Evolutionary conservation across 1,284 basidiomycete genomes (phyloP).

Genomic region (Lentinula novae-zelandiae): DNA sequence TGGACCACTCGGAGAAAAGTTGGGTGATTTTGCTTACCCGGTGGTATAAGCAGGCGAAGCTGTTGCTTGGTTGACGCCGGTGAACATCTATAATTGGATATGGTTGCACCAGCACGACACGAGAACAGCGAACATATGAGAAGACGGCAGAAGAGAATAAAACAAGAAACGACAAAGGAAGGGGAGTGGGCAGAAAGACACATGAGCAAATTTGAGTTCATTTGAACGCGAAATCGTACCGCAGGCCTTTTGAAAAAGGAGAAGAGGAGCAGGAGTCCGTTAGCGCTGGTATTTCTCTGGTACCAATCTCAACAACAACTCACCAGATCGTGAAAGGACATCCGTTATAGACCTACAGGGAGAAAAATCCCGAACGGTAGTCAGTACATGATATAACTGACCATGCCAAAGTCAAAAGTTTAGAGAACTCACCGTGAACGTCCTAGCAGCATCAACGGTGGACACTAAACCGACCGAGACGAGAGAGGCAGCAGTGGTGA

Average conservation of each 20-base stretch:
- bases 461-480: slow-evolving; percentile 23
- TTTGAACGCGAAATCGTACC: slow-evolving; percentile 18
- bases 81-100: slow-evolving; percentile 30
- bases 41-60: slow-evolving; percentile 31
- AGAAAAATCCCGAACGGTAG: background rate
- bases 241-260: slow-evolving; percentile 27
- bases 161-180: background rate
- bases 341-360: slow-evolving; percentile 35
- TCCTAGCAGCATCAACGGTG: slow-evolving; percentile 31
- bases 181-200: background rate
- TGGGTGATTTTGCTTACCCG: slow-evolving; percentile 24
- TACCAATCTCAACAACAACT: background rate
- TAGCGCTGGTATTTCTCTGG: background rate
- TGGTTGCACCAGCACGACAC: background rate
- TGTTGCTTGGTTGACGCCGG: slow-evolving; percentile 34
- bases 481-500: slow-evolving; percentile 20
- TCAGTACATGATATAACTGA: too few species aligned
- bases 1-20: too few species aligned
- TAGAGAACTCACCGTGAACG: slow-evolving; percentile 24
- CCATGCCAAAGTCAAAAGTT: background rate
- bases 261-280: too few species aligned
- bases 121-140: background rate
- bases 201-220: too few species aligned
- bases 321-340: slow-evolving; percentile 45
- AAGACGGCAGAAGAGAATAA: background rate